Base-by-base conservation (phyloP, 106 monocot species). In the Amphibolis antarctica region DNA sequence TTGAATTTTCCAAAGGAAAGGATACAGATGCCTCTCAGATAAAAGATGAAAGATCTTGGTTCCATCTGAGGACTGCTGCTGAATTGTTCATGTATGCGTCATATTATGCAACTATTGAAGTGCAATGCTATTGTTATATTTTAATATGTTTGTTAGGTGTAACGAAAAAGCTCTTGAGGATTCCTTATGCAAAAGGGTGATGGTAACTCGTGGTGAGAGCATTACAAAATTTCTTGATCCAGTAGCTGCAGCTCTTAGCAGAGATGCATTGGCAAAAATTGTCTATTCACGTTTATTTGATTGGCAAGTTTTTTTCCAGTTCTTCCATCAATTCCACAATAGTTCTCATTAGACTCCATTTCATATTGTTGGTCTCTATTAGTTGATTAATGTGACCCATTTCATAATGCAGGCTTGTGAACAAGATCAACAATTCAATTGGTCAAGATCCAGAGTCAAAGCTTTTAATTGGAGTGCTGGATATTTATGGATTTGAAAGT, bases 401-500 rank as follows among this genome's bases (percentile, higher is more conserved):
- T 19, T 26, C 63, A 12, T 55, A 10, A 65, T 75, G 36, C 70
- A 88, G 88, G 89, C 79, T 90, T 62, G 89, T 90, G 48, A 75
- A 82, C 60, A 90, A 80, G 66, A 90, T 90, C 63, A 90, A 90
- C 58, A 68, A 19, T 46, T 85, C 89, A 59, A 85, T 90, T 67
- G 89, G 89, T 26, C 89, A 90, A 80, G 89, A 90, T 73, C 85
- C 82, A 29, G 44, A 85, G 50, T 82, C 89, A 30, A 85, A 80
- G 64, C 69, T 62, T 44, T 78, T 85, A 69, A 85, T 90, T 56
- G 89, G 89, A 9, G 85, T 90, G 44, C 80, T 90, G 31, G 89
- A 90, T 75, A 90, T 90, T 12, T 90, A 90, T 73, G 89, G 89
- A 12, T 90, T 90, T 73, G 89, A 90, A 60, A 85, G 89, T 73